Percentiles rank a stretch among this genome's conserved stretches.
Evolutionary conservation across 2,329 filamentous ascomycete genomes (phyloP).

Genomic region (Paramyrothecium roridum): DNA sequence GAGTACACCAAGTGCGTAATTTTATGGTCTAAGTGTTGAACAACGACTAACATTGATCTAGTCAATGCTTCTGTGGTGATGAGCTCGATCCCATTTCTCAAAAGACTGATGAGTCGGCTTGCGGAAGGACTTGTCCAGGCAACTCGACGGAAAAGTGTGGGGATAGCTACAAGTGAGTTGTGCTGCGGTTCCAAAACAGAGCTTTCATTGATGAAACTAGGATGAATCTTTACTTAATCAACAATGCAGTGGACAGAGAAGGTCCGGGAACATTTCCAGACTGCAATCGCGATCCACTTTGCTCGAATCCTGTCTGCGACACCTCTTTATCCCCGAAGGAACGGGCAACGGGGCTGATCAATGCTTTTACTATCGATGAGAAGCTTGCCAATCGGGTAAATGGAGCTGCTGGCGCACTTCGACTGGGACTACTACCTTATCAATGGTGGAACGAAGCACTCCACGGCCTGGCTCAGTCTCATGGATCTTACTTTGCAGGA

Average conservation of each 20-base stretch:
- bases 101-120: not conserved
- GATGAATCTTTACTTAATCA: not conserved
- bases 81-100: not conserved
- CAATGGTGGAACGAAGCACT: constrained; percentile 62
- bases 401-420: constrained; percentile 40
- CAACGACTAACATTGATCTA: too few relatives aligned
- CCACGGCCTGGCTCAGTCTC: constrained; percentile 53
- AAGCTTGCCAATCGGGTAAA: constrained; percentile 28
- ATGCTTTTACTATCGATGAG: constrained; percentile 26
- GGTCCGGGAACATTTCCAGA: constrained; percentile 20
- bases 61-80: not conserved
- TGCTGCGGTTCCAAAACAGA: not conserved
- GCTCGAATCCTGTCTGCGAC: constrained; percentile 28
- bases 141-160: not conserved
- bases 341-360: constrained; percentile 25
- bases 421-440: constrained; percentile 56
- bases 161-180: not conserved
- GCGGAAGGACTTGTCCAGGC: not conserved
- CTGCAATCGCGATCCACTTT: constrained; percentile 26
- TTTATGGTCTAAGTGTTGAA: too few relatives aligned
- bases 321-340: constrained; percentile 13
- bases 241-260: not conserved
- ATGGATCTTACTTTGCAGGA: constrained; percentile 2
- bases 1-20: not conserved
- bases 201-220: not conserved